Evolutionary conservation across 179 eudicot species (phyloP), one percentile per base, ranked within the genome.

Genomic region (Kewa caespitosa): DNA sequence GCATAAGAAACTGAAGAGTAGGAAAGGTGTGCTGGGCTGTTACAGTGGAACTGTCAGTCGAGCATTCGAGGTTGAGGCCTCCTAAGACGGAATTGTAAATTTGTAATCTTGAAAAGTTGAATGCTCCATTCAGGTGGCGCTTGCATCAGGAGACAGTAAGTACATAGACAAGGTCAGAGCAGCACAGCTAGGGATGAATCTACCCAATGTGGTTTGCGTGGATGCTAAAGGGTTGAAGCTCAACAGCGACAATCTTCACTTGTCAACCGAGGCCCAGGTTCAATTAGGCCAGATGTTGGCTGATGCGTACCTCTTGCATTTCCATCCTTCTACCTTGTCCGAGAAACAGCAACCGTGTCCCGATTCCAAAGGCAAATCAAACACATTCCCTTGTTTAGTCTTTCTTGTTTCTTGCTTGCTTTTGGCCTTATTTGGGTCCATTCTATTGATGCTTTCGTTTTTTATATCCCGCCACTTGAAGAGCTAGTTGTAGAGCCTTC

Each of bases 171-270:
- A 77, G 32, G 84, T 94, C 10, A 85, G 96, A 69, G 90, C 84
- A 74, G 90, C 86, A 11, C 97, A 92, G 66, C 76, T 84, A 65
- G 87, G 84, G 52, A 89, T 92, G 32, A 83, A 90, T 17, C 68
- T 88, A 1, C 89, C 94, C 0, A 87, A 90, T 73, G 93, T 94
- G 59, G 84, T 87, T 42, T 90, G 90, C 32, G 90, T 94, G 17
- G 98, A 93, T 84, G 98, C 97, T 2, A 88, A 84, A 74, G 97
- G 97, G 37, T 79, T 92, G 84, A 68, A 80, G 54, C 90, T 92
- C 30, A 87, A 85, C 41, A 85, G 74, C 23, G 96, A 90, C 67
- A 81, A 93, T 79, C 85, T 92, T 36, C 97, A 92, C 78, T 71
- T 90, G 14, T 80, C 89, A 0, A 92, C 96, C 0, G 88, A 80